A percentile compares a stretch with the other conserved stretches of the same genome.
Evolutionary conservation across 2,329 filamentous ascomycete species (phyloP).

Genomic region (Proliferodiscus dingleyae): DNA sequence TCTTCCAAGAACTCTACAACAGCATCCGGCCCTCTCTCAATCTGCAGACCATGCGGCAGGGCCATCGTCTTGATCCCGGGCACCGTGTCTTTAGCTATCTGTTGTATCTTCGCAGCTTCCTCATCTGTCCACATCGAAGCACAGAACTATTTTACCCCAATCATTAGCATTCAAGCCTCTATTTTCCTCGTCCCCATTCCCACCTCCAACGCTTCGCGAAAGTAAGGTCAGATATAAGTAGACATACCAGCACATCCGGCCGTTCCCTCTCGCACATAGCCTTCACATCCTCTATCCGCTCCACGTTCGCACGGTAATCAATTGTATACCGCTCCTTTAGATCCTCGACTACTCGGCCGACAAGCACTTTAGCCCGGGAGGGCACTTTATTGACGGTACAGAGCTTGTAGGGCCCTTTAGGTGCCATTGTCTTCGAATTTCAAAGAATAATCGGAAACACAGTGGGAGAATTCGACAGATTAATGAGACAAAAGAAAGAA

Average conservation of each 20-base stretch:
- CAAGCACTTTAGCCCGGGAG: slow-evolving; percentile 57
- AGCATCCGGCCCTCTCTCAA: slow-evolving; percentile 48
- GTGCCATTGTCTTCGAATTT: too few species aligned
- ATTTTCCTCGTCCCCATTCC: too few species aligned
- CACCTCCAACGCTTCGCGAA: too few species aligned
- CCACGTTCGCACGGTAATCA: slow-evolving; percentile 56
- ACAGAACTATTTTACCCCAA: slow-evolving; percentile 46
- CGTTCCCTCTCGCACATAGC: slow-evolving; percentile 45
- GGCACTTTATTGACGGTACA: slow-evolving; percentile 66
- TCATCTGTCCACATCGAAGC: slow-evolving; percentile 51
- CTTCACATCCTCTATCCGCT: slow-evolving; percentile 50
- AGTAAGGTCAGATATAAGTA: too few species aligned
- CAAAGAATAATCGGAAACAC: too few species aligned
- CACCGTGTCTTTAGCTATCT: slow-evolving; percentile 39
- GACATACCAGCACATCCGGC: slow-evolving; percentile 51
- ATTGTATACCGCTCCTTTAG: slow-evolving; percentile 62
- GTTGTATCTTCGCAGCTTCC: slow-evolving; percentile 41
- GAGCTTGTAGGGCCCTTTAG: slow-evolving; percentile 58
- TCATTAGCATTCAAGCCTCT: too few species aligned
- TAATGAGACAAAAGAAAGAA: too few species aligned
- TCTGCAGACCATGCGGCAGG: slow-evolving; percentile 49
- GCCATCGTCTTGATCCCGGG: slow-evolving; percentile 47
- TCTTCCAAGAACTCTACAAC: slow-evolving; percentile 48
- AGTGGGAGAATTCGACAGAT: too few species aligned
- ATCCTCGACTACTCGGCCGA: slow-evolving; percentile 55